Evolutionary conservation across 2,329 filamentous ascomycete genomes (phyloP).

Genomic region (Colletotrichum salicis): DNA sequence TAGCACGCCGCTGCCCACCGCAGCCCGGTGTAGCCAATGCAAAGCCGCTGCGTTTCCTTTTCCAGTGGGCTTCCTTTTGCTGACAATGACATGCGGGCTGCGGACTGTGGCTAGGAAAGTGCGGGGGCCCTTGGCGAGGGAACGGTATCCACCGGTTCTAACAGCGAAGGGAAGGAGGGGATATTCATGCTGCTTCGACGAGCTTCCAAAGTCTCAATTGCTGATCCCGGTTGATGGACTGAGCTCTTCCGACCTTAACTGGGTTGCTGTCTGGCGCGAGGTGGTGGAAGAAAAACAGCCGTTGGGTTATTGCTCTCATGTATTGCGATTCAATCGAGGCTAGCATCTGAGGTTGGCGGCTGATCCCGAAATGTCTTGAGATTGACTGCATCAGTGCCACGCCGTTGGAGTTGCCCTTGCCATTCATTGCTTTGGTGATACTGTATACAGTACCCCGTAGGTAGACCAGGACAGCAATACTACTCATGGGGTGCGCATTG

Average conservation of each 20-base stretch:
- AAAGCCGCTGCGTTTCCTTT: conserved; percentile 23
- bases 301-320: not conserved
- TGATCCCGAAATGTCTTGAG: conserved; percentile 6
- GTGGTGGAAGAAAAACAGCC: not conserved
- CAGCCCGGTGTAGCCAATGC: conserved; percentile 6
- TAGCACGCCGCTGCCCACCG: conserved; percentile 8
- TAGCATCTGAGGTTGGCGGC: not conserved
- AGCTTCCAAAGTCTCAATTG: conserved; percentile 28
- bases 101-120: conserved; percentile 30
- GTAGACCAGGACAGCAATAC: not conserved
- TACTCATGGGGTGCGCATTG: not conserved
- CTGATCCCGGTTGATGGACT: conserved; percentile 16
- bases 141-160: conserved; percentile 19
- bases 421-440: not conserved
- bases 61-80: conserved; percentile 23
- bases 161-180: conserved; percentile 25
- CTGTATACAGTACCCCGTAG: not conserved
- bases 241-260: conserved; percentile 6
- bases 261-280: too few species aligned
- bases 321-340: not conserved
- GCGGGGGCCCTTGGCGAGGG: conserved; percentile 30
- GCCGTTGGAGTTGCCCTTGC: not conserved
- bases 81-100: not conserved
- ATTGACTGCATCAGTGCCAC: conserved; percentile 1
- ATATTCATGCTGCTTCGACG: conserved; percentile 32